These are phyloP conservation scores for Annulohypoxylon stygium DNA, from an alignment of 495 filamentous ascomycete species.

Conservation along the genomic window DNA sequence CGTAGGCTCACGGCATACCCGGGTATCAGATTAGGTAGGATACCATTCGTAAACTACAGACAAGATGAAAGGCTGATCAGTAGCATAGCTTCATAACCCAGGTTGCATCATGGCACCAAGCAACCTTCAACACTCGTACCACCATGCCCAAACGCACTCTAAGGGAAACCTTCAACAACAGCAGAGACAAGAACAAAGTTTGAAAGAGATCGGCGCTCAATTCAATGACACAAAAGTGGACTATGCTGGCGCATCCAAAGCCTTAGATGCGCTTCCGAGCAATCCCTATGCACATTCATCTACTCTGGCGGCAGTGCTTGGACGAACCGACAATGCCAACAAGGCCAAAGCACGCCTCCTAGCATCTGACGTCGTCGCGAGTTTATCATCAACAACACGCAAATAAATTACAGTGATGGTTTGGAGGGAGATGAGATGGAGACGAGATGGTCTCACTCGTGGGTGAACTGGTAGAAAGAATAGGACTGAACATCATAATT, in stretches of 20 bases:
- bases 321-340: slow-evolving; percentile 9
- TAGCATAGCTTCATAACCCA: not conserved
- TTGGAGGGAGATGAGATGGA: not conserved
- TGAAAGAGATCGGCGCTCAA: slow-evolving; percentile 30
- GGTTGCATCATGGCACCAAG: slow-evolving; percentile 8
- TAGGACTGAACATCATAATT: not conserved
- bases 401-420: not conserved
- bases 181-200: not conserved
- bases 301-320: slow-evolving; percentile 13
- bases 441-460: not conserved
- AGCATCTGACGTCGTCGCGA: slow-evolving; percentile 7
- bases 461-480: not conserved
- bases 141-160: not conserved
- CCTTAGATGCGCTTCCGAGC: slow-evolving; percentile 13
- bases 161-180: not conserved
- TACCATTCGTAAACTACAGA: not conserved
- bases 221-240: not conserved
- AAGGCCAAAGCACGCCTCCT: slow-evolving; percentile 6
- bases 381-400: not conserved
- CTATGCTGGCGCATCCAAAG: not conserved
- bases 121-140: not conserved
- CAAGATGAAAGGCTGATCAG: not conserved
- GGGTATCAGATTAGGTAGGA: not conserved
- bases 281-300: slow-evolving; percentile 1
- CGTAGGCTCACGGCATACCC: not conserved